A percentile compares a stretch with the other conserved stretches of the same genome.
phyloP scores from a whole-genome alignment of 2,329 filamentous ascomycete genomes.

The Xylariaceae sp. region DNA sequence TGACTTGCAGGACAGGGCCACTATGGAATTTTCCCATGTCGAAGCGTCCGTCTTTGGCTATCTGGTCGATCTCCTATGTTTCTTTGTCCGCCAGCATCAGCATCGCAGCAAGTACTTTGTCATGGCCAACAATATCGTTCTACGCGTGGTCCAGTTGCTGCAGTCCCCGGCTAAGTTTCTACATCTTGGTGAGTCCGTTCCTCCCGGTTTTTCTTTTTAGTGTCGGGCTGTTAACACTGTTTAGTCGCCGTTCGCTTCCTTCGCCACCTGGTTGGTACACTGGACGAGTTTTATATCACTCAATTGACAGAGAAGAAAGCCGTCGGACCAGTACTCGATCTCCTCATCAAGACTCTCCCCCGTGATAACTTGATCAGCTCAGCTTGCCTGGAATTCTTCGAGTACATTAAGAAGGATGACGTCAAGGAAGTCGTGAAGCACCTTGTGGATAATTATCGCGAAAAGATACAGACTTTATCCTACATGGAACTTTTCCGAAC shows the following conservation, averaged over 20 bases:
- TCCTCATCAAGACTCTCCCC: conserved; percentile 79
- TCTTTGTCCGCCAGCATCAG: conserved; percentile 86
- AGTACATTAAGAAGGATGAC: conserved; percentile 77
- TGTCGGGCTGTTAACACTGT: conserved; percentile 11
- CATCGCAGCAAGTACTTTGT: conserved; percentile 86
- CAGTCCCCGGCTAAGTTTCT: conserved; percentile 83
- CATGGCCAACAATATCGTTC: conserved; percentile 69
- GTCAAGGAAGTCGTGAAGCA: conserved; percentile 78
- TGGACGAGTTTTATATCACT: conserved; percentile 87
- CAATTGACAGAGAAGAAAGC: conserved; percentile 77
- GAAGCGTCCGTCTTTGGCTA: conserved; percentile 89
- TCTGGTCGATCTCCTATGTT: conserved; percentile 86
- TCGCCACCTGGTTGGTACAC: conserved; percentile 74
- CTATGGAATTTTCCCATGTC: conserved; percentile 69
- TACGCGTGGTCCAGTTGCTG: conserved; percentile 77
- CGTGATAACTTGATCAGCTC: conserved; percentile 92
- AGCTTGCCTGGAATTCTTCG: conserved; percentile 88
- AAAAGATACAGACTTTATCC: conserved; percentile 67
- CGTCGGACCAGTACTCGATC: conserved; percentile 77
- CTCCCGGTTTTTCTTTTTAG: background rate
- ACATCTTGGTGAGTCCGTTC: conserved; percentile 64
- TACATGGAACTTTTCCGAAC: conserved; percentile 82
- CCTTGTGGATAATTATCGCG: conserved; percentile 76
- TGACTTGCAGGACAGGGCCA: conserved; percentile 64
- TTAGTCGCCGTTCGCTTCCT: conserved; percentile 89